phyloP scores from a whole-genome alignment of 352 stramenopile species.

The Phytopythium chamaehyphon region DNA sequence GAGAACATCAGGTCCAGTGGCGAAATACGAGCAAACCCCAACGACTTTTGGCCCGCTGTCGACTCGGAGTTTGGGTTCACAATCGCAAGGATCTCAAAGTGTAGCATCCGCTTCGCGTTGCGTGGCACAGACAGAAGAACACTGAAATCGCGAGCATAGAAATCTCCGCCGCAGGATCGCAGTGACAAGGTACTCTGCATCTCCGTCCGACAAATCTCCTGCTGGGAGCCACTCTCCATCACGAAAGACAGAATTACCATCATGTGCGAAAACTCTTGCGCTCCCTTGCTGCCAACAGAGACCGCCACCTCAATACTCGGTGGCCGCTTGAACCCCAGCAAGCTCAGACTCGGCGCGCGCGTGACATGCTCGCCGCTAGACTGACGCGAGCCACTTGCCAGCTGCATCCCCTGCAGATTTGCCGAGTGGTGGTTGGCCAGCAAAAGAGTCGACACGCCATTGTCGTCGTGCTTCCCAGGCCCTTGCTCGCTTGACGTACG shows the following conservation, averaged over 20 bases:
- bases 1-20: slow-evolving; percentile 73
- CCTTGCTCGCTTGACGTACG: slow-evolving; percentile 22
- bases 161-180: slow-evolving; percentile 65
- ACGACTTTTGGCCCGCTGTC: slow-evolving; percentile 53
- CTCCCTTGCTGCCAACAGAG: slow-evolving; percentile 66
- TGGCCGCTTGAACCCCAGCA: slow-evolving; percentile 55
- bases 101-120: slow-evolving; percentile 55
- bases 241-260: slow-evolving; percentile 66
- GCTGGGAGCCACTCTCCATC: slow-evolving; percentile 33
- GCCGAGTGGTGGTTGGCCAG: slow-evolving; percentile 12
- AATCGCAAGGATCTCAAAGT: slow-evolving; percentile 78
- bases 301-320: slow-evolving; percentile 69
- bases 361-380: slow-evolving; percentile 15
- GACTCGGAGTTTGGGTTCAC: slow-evolving; percentile 51
- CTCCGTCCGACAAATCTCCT: slow-evolving; percentile 75
- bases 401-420: slow-evolving; percentile 10
- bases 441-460: slow-evolving; percentile 32
- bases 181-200: slow-evolving; percentile 66
- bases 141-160: slow-evolving; percentile 78
- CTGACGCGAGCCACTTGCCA: not conserved
- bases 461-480: slow-evolving; percentile 30
- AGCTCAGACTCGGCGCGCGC: slow-evolving; percentile 59
- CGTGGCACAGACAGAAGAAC: slow-evolving; percentile 65
- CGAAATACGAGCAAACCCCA: slow-evolving; percentile 74
- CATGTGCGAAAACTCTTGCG: slow-evolving; percentile 69